Percentiles rank a stretch among this genome's conserved stretches.
Evolutionary conservation across 2,329 filamentous ascomycete genomes (phyloP).

Genomic region (Neurospora sp.): DNA sequence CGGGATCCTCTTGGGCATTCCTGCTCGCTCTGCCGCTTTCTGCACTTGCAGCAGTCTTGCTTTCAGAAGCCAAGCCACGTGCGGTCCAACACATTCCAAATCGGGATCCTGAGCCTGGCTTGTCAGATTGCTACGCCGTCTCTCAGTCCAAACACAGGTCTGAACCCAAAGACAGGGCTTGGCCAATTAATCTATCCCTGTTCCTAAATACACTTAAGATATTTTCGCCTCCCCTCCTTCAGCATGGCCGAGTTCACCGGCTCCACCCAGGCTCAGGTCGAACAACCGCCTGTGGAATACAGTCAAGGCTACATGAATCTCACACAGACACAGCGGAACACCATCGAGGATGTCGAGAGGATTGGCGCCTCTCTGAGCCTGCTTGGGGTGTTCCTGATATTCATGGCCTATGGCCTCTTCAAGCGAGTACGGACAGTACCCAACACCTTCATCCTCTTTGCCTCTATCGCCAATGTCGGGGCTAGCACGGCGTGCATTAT

Average conservation of each 20-base stretch:
- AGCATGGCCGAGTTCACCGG: conserved; percentile 11
- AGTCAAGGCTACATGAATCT: conserved; percentile 18
- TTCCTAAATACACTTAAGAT: conserved; percentile 1
- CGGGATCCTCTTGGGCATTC: neutral
- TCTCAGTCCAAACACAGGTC: neutral
- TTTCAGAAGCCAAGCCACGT: conserved; percentile 8
- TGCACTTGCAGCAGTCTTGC: neutral
- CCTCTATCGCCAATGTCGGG: conserved; percentile 48
- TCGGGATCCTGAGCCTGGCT: conserved; percentile 1
- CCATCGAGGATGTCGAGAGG: conserved; percentile 30
- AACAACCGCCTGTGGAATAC: neutral
- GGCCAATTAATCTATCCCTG: conserved; percentile 8
- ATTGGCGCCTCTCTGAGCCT: conserved; percentile 44
- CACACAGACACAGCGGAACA: conserved; percentile 14
- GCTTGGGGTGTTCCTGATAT: conserved; percentile 39
- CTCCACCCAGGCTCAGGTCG: neutral
- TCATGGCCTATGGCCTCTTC: conserved; percentile 40
- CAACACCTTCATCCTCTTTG: conserved; percentile 53
- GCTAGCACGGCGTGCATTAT: conserved; percentile 60
- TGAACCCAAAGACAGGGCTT: neutral
- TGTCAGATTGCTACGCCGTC: conserved; percentile 4
- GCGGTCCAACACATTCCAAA: conserved; percentile 7
- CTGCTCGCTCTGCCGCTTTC: neutral
- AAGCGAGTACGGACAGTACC: conserved; percentile 47
- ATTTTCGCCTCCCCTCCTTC: conserved; percentile 2